Evolutionary conservation across 2,329 filamentous ascomycete species (phyloP), one percentile per base, ranked within the genome.

Genomic region (Xylariaceae sp.): DNA sequence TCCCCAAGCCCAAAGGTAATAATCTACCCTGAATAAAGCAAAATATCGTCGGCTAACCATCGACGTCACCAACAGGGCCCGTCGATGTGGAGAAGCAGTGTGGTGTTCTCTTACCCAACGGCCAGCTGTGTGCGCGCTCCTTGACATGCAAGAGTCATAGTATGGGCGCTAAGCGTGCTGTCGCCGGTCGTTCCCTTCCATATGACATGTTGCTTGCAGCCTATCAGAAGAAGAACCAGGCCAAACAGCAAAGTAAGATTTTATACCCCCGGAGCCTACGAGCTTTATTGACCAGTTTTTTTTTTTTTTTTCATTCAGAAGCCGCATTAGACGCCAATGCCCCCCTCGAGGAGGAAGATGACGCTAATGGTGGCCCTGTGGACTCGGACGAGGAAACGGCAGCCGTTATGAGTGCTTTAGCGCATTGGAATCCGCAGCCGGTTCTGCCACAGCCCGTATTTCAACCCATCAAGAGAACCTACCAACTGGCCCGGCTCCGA

Each of bases 211-310:
- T 96, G 32, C 76, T 96, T 29, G 83, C 86, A 12, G 85, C 86
- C 6, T 93, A 93, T 61, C 88, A 93, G 66, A 96, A 97, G 77
- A 97, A 96, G 75, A 98, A 98, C 60, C 93, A 97, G 67, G 93
- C 93, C 19, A 95, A 95, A 62, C 88, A 95, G 71, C 93, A 97
- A 67, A 95, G 88, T 91, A 75, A 70, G 85, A 77, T 36, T 22
- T 7, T 20, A 8, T 14, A 20, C n/a, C n/a, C 32, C 23, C 6
- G 2, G 33, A n/a, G 27, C n/a, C n/a, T n/a, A n/a, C n/a, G n/a
- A n/a, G n/a, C n/a, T n/a, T n/a, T n/a, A n/a, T n/a, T n/a, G n/a
- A n/a, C n/a, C n/a, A n/a, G n/a, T n/a, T n/a, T n/a, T n/a, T n/a
- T n/a, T n/a, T n/a, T n/a, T n/a, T n/a, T n/a, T n/a, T n/a, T n/a